phyloP scores from a whole-genome alignment of 345 rosid genomes.

The Microthlaspi erraticum region DNA sequence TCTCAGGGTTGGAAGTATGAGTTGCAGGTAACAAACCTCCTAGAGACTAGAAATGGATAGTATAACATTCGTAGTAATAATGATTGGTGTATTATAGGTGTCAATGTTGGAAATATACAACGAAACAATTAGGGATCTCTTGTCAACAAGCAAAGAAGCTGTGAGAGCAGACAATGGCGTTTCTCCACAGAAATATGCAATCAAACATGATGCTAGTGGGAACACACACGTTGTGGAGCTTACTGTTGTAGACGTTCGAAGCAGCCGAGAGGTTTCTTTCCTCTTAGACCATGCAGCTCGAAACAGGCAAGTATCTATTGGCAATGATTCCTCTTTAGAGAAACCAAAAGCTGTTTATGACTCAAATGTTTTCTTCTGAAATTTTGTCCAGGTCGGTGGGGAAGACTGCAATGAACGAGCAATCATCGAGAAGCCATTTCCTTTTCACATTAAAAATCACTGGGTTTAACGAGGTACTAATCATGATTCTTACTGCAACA shows the following conservation, averaged over 20 bases:
- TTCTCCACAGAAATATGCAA: constrained; percentile 63
- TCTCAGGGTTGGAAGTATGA: constrained; percentile 97
- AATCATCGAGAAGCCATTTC: constrained; percentile 96
- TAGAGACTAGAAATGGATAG: not conserved
- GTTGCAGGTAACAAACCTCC: constrained; percentile 67
- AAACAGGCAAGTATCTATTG: constrained; percentile 62
- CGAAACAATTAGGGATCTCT: constrained; percentile 86
- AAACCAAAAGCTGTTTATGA: constrained; percentile 17
- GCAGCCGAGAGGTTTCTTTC: constrained; percentile 66
- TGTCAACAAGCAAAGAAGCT: constrained; percentile 67
- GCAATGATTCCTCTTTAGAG: constrained; percentile 1
- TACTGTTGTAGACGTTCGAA: constrained; percentile 72
- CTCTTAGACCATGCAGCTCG: constrained; percentile 81
- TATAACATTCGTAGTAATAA: not conserved
- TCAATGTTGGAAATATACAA: constrained; percentile 98
- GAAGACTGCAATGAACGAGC: constrained; percentile 95
- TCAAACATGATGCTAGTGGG: constrained; percentile 84
- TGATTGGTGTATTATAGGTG: constrained; percentile 53
- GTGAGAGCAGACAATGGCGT: constrained; percentile 59
- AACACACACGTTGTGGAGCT: constrained; percentile 82
- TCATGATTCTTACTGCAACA: constrained; percentile 6
- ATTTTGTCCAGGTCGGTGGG: constrained; percentile 76
- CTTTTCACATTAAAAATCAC: constrained; percentile 88
- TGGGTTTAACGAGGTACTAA: constrained; percentile 82
- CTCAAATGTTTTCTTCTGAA: not conserved